Evolutionary conservation across 441 rosid genomes (phyloP).

Genomic region (Bruguiera hainesii): DNA sequence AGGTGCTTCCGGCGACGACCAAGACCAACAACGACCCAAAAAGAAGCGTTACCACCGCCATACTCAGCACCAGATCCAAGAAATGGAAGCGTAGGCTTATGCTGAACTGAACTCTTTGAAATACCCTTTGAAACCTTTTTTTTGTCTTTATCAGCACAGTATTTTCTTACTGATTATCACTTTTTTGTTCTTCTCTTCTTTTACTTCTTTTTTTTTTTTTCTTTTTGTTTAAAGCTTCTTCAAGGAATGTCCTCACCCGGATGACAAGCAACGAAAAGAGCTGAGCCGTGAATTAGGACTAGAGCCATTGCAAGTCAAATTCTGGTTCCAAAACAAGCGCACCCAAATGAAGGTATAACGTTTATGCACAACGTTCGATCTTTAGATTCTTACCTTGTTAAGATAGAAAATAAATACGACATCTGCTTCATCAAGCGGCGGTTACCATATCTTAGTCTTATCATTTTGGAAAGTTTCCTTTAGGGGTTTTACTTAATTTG

Average conservation of each 20-base stretch:
- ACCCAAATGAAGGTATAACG: slow-evolving; percentile 80
- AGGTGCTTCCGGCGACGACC: slow-evolving; percentile 70
- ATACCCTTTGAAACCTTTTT: background rate
- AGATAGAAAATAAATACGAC: background rate
- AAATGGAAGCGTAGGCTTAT: slow-evolving; percentile 61
- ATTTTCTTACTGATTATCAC: background rate
- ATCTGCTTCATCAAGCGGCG: background rate
- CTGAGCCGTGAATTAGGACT: slow-evolving; percentile 73
- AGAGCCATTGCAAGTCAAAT: slow-evolving; percentile 81
- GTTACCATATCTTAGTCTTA: slow-evolving; percentile 23
- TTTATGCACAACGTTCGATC: background rate
- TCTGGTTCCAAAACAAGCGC: slow-evolving; percentile 97
- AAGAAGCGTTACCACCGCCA: slow-evolving; percentile 73
- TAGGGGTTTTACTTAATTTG: background rate
- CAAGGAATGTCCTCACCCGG: slow-evolving; percentile 92
- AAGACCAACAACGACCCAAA: slow-evolving; percentile 47
- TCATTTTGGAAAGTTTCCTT: background rate
- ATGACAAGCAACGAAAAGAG: slow-evolving; percentile 86
- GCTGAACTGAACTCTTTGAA: background rate
- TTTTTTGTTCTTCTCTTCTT: background rate
- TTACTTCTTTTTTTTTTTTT: background rate
- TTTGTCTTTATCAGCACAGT: background rate
- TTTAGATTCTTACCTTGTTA: slow-evolving; percentile 1
- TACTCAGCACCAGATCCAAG: slow-evolving; percentile 84
- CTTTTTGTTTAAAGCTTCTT: slow-evolving; percentile 32